Conservation (phyloP, 116 monocot species). For the Iris pallida region DNA sequence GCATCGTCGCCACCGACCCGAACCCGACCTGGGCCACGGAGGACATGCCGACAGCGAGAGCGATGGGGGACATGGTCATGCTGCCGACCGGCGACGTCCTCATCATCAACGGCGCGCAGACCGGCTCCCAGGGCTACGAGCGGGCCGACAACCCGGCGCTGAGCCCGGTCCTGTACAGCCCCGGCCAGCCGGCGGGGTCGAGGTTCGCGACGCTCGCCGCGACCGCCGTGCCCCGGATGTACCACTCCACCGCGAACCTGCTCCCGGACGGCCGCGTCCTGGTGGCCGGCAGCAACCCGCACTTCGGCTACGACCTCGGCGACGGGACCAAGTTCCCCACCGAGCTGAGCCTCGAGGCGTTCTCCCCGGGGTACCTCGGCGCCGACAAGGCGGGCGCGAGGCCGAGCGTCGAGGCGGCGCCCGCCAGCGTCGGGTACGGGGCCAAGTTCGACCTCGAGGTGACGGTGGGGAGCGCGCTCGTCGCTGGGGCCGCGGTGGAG, state of each 20-base stretch:
- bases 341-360: slow-evolving; percentile 63
- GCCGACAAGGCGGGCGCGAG: slow-evolving; percentile 36
- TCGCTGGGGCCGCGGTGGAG: slow-evolving; percentile 50
- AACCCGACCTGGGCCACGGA: slow-evolving; percentile 45
- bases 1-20: slow-evolving; percentile 44
- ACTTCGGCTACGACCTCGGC: slow-evolving; percentile 49
- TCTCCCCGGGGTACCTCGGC: slow-evolving; percentile 63
- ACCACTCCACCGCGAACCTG: slow-evolving; percentile 69
- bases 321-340: slow-evolving; percentile 62
- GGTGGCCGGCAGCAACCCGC: slow-evolving; percentile 72
- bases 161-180: slow-evolving; percentile 64
- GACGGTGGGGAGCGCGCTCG: slow-evolving; percentile 19
- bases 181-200: slow-evolving; percentile 40
- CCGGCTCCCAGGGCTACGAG: slow-evolving; percentile 65
- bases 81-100: slow-evolving; percentile 65
- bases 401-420: slow-evolving; percentile 29
- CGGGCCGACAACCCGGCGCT: slow-evolving; percentile 44
- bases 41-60: slow-evolving; percentile 55
- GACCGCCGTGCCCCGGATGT: slow-evolving; percentile 55
- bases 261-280: slow-evolving; percentile 62
- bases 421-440: slow-evolving; percentile 48
- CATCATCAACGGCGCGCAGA: slow-evolving; percentile 63
- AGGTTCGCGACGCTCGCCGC: slow-evolving; percentile 62
- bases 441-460: slow-evolving; percentile 44
- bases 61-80: slow-evolving; percentile 86